These are phyloP conservation scores for Haplosporangium gracile DNA, from an alignment of 192 early-diverging fungal species.

Conservation along the genomic window DNA sequence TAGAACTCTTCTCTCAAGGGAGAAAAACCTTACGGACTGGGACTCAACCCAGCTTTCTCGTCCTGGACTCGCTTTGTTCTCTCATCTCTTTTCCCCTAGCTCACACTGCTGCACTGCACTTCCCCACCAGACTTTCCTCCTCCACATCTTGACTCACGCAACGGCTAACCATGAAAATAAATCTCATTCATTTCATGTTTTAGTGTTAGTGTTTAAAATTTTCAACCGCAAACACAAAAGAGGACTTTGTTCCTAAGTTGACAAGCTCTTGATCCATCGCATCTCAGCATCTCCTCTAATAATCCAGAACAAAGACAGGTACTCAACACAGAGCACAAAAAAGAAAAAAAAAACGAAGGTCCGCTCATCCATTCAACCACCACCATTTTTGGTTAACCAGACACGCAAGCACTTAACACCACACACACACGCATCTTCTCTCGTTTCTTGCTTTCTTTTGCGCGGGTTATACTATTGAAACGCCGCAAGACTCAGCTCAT, in stretches of 20 bases:
- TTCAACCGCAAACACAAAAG: no score
- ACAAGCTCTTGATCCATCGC: not conserved
- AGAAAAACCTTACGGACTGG: not conserved
- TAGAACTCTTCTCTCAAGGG: not conserved
- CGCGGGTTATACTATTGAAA: not conserved
- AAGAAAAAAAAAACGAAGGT: not conserved
- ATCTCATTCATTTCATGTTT: not conserved
- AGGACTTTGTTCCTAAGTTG: no score
- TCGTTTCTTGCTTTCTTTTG: not conserved
- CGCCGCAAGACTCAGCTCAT: constrained; percentile 2
- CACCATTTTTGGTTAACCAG: not conserved
- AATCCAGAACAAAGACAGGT: not conserved
- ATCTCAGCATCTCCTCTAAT: not conserved
- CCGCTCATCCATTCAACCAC: not conserved
- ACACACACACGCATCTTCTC: not conserved
- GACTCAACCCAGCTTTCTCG: no score
- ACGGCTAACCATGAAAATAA: not conserved
- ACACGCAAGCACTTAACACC: no score
- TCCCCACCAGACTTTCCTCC: not conserved
- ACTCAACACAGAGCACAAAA: not conserved
- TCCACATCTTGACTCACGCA: not conserved
- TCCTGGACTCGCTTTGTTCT: not conserved
- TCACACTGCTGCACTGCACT: not conserved
- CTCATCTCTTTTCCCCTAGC: not conserved
- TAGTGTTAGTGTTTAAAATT: not conserved